A percentile compares a stretch with the other conserved stretches of the same genome.
These are phyloP conservation scores for Daldinia grandis DNA, from an alignment of 495 filamentous ascomycete species.

Conservation along the genomic window DNA sequence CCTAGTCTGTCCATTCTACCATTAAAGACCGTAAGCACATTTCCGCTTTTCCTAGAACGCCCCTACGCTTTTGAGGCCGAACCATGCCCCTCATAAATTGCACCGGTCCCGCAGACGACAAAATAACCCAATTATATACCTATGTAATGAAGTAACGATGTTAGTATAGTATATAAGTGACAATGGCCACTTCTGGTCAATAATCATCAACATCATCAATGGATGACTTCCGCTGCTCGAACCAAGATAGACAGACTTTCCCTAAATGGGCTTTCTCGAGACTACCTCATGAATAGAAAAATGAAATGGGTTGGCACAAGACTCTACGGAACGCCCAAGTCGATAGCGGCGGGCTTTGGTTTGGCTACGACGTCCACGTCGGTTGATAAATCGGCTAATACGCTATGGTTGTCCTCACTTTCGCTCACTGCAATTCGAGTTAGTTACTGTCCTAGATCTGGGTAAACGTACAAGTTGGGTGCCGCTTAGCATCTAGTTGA, in stretches of 20 bases:
- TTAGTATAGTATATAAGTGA: conserved; percentile 6
- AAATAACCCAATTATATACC: conserved; percentile 20
- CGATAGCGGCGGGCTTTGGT: background rate
- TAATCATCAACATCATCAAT: conserved; percentile 31
- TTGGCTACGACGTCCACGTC: background rate
- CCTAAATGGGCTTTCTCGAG: background rate
- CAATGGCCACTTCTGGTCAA: conserved; percentile 19
- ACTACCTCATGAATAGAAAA: background rate
- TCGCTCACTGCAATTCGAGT: conserved; percentile 32
- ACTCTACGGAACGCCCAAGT: conserved; percentile 12
- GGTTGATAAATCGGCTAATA: conserved; percentile 1
- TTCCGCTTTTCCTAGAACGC: conserved; percentile 32
- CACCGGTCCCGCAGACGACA: conserved; percentile 19
- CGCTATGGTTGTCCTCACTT: conserved; percentile 17
- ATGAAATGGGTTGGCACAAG: background rate
- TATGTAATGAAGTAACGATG: conserved; percentile 26
- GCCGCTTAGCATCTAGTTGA: background rate
- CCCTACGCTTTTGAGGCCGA: conserved; percentile 26
- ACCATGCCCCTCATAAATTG: conserved; percentile 30
- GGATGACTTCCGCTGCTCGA: conserved; percentile 11
- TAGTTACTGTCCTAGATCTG: background rate
- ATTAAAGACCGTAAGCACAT: conserved; percentile 18
- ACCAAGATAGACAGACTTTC: conserved; percentile 1
- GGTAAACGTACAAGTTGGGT: conserved; percentile 8
- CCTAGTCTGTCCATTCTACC: conserved; percentile 33